These are phyloP conservation scores for Alternaria arbusti DNA, from an alignment of 2,329 filamentous ascomycete genomes.

Conservation along the genomic window DNA sequence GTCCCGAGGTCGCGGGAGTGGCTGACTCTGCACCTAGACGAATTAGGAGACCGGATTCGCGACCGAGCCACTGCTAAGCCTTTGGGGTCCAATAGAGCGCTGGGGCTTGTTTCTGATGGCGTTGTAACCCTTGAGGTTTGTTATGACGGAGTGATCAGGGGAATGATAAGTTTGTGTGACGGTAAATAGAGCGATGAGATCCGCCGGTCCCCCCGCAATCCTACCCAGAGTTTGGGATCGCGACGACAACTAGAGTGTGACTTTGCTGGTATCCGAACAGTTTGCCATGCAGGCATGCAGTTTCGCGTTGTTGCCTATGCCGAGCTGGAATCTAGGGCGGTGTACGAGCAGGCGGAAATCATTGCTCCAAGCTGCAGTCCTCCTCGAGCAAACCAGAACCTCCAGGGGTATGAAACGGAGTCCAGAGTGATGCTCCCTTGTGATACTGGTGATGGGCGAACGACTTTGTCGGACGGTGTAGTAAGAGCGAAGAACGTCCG, in stretches of 20 bases:
- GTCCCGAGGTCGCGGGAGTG: slow-evolving; percentile 40
- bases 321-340: slow-evolving; percentile 2
- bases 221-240: slow-evolving; percentile 2
- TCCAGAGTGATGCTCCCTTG: slow-evolving; percentile 26
- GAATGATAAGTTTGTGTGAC: slow-evolving; percentile 9
- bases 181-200: slow-evolving; percentile 33
- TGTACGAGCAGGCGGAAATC: background rate
- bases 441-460: slow-evolving; percentile 18
- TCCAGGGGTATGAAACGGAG: background rate
- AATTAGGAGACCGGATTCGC: background rate
- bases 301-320: background rate
- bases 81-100: slow-evolving; percentile 8
- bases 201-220: slow-evolving; percentile 26
- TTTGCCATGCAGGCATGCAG: background rate
- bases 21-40: slow-evolving; percentile 25
- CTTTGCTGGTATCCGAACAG: background rate
- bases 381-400: background rate
- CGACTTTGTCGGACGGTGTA: background rate
- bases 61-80: slow-evolving; percentile 22
- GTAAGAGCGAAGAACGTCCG: background rate
- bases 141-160: slow-evolving; percentile 6
- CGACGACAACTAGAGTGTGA: background rate
- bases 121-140: slow-evolving; percentile 2
- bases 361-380: background rate
- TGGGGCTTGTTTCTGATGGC: slow-evolving; percentile 6